Base-by-base conservation (phyloP, 208 protist genomes). In the Leishmania guyanensis region DNA sequence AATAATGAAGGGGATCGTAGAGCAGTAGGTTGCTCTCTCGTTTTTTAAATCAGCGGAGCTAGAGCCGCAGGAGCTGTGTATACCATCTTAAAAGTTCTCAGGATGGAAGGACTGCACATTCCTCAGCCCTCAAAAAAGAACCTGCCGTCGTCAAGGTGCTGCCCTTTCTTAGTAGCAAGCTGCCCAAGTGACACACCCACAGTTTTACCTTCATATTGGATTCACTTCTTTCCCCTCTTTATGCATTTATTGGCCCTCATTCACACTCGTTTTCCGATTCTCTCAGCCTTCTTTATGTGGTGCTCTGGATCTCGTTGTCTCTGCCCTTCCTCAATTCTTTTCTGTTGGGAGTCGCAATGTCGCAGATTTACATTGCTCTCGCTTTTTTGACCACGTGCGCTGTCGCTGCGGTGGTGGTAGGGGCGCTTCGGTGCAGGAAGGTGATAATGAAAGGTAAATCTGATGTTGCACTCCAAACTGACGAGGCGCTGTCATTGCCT, bases 401-500 rank as follows among this genome's bases (percentile, higher is more conserved):
- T 22, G 81, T 95, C 16, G 69, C 78, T 14, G 86, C 91, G 48
- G 88, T 95, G 20, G 82, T 62, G 36, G 29, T 96, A 39, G 91
- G 88, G 3, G 65, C 89, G 14, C 36, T 79, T 9, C 82, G 91
- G 65, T 86, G 92, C 72, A 85, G 91, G 20, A 81, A 87, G 68
- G 43, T 75, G 73, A 36, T 91, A 29, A 87, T 84, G 80, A 81
- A 84, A 10, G 78, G 82, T 3, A 82, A 82, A 8, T 43, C 78
- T 14, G 78, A 85, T 60, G 85, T 86, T 33, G 69, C 89, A n/a
- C 79, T 96, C 46, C 76, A 89, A 36, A 85, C 83, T 0, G 85
- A 77, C 10, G 93, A 97, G 66, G 94, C 94, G 12, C 54, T 94
- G 80, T 79, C 83, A 8, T 86, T 96, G 66, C 95, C 95, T 26